Evolutionary conservation across 116 monocot species (phyloP).

Genomic region (Cymodocea nodosa): DNA sequence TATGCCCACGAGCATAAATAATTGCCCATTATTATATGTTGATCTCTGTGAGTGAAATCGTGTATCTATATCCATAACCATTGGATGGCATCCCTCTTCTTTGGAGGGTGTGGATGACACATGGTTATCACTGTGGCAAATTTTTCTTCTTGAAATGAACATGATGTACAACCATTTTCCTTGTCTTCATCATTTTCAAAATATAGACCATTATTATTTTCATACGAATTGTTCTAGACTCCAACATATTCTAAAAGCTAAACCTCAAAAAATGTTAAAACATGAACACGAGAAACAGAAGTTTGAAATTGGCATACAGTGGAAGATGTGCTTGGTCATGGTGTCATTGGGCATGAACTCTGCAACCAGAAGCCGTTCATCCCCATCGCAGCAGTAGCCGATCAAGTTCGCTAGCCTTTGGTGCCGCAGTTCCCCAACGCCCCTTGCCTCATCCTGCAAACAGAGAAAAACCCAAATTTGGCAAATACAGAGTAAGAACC

Average conservation of each 20-base stretch:
- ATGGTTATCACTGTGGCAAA: too few species aligned
- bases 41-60: too few species aligned
- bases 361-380: constrained; percentile 83
- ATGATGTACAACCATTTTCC: too few species aligned
- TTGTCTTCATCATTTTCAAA: too few species aligned
- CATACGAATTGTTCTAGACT: not conserved
- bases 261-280: not conserved
- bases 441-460: constrained; percentile 76
- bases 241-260: not conserved
- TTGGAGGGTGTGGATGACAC: too few species aligned
- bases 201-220: too few species aligned
- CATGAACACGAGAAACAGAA: not conserved
- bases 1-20: too few species aligned
- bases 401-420: constrained; percentile 85
- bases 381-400: constrained; percentile 91
- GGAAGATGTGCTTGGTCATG: constrained; percentile 94
- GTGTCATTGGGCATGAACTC: constrained; percentile 94
- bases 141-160: too few species aligned
- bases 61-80: too few species aligned
- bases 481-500: too few species aligned
- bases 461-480: not conserved
- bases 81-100: too few species aligned
- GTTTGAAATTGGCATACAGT: constrained; percentile 41
- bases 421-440: constrained; percentile 74
- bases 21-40: too few species aligned